Conservation (phyloP, 352 stramenopile species). For the Pythium aquatile region DNA sequence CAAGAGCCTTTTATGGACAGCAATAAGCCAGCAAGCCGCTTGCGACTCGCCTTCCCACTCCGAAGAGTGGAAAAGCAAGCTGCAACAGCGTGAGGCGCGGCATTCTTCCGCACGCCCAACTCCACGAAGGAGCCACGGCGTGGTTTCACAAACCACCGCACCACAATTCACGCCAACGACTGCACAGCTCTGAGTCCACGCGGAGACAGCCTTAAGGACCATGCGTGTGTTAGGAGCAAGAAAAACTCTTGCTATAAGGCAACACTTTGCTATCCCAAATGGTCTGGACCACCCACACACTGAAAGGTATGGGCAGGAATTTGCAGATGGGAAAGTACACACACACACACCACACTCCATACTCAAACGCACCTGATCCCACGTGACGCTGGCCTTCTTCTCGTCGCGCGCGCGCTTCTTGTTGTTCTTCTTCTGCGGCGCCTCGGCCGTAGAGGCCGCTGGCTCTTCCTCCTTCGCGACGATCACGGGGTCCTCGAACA, state of each 20-base stretch:
- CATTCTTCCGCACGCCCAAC: constrained; percentile 1
- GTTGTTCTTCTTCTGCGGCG: constrained; percentile 34
- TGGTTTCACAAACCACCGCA: constrained; percentile 17
- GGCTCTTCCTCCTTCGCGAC: constrained; percentile 7
- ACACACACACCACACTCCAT: constrained; percentile 29
- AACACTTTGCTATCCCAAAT: constrained; percentile 85
- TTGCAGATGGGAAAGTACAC: constrained; percentile 54
- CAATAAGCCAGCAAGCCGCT: constrained; percentile 23
- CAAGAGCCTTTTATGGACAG: constrained; percentile 36
- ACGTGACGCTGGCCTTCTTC: constrained; percentile 33
- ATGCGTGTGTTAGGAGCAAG: constrained; percentile 73
- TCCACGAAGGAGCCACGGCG: not conserved
- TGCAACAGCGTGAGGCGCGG: constrained; percentile 1
- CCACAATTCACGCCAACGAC: constrained; percentile 27
- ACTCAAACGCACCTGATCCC: constrained; percentile 49
- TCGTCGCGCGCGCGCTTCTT: constrained; percentile 71
- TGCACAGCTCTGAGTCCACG: constrained; percentile 43
- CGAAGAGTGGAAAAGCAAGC: constrained; percentile 4
- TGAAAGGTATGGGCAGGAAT: constrained; percentile 50
- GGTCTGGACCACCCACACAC: constrained; percentile 78
- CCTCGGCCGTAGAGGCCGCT: not conserved
- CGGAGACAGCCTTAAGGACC: constrained; percentile 92
- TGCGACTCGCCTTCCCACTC: constrained; percentile 4
- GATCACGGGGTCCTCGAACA: constrained; percentile 33
- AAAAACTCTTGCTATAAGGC: constrained; percentile 76